Evolutionary conservation across 345 rosid genomes (phyloP).

Genomic region (Dipteronia dyeriana): DNA sequence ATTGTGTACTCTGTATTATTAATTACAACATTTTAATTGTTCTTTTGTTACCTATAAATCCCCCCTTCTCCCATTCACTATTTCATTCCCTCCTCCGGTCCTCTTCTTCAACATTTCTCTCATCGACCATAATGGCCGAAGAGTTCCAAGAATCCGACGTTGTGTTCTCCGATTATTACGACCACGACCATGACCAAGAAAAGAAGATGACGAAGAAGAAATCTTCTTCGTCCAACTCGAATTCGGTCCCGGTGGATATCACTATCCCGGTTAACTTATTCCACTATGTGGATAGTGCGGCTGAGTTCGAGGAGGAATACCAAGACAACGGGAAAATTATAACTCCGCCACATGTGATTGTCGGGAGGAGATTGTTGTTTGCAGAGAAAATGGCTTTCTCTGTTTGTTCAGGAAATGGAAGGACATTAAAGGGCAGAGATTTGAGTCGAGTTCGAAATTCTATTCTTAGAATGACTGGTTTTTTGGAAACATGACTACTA

Average conservation of each 20-base stretch:
- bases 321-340: slow-evolving; percentile 28
- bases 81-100: too few species aligned
- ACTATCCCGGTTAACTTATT: slow-evolving; percentile 27
- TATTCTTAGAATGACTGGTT: slow-evolving; percentile 82
- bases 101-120: too few species aligned
- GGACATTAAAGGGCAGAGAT: slow-evolving; percentile 81
- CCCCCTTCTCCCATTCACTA: neutral
- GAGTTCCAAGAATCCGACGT: slow-evolving; percentile 63
- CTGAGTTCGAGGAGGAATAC: slow-evolving; percentile 27
- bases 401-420: slow-evolving; percentile 72
- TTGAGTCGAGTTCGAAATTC: slow-evolving; percentile 77
- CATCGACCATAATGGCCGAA: slow-evolving; percentile 48
- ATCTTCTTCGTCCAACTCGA: neutral
- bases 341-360: slow-evolving; percentile 66
- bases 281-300: slow-evolving; percentile 14
- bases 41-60: slow-evolving; percentile 24
- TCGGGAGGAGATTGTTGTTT: slow-evolving; percentile 44
- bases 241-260: slow-evolving; percentile 37
- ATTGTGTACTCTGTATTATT: too few species aligned
- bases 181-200: neutral
- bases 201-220: too few species aligned
- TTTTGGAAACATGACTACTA: slow-evolving; percentile 57
- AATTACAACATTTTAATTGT: too few species aligned
- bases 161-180: slow-evolving; percentile 35
- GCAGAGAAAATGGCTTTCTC: slow-evolving; percentile 77